Percentiles rank a stretch among this genome's conserved stretches.
Evolutionary conservation across 495 filamentous ascomycete genomes (phyloP).

Genomic region (Filosporella fistucella): DNA sequence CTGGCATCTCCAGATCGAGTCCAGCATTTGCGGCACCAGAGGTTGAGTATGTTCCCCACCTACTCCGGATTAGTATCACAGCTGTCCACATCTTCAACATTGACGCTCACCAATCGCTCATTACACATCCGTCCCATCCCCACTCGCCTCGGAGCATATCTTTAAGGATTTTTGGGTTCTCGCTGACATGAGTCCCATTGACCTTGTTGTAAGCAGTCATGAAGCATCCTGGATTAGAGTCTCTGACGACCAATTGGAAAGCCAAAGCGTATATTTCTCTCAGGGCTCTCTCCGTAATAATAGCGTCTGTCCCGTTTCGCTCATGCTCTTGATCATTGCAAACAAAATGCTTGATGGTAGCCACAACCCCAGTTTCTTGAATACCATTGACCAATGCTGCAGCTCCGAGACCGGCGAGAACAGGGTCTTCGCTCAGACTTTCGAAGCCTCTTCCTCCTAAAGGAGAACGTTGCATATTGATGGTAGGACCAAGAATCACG

Average conservation of each 20-base stretch:
- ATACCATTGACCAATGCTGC: conserved; percentile 64
- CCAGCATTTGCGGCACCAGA: conserved; percentile 64
- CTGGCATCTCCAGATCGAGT: conserved; percentile 73
- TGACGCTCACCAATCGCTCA: conserved; percentile 61
- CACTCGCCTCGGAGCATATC: conserved; percentile 66
- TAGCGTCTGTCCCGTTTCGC: conserved; percentile 61
- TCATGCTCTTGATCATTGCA: conserved; percentile 77
- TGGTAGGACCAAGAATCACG: conserved; percentile 69
- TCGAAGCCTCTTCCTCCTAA: conserved; percentile 78
- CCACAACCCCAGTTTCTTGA: conserved; percentile 64
- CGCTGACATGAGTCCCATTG: conserved; percentile 66
- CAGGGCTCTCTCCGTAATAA: conserved; percentile 64
- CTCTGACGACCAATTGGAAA: conserved; percentile 66
- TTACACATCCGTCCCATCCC: conserved; percentile 64
- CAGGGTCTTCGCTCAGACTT: conserved; percentile 68
- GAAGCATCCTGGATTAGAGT: conserved; percentile 57
- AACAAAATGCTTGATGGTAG: conserved; percentile 79
- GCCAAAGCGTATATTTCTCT: conserved; percentile 75
- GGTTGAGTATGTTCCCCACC: conserved; percentile 62
- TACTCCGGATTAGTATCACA: conserved; percentile 24
- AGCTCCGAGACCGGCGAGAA: conserved; percentile 63
- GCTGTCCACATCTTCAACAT: conserved; percentile 8
- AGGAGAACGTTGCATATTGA: conserved; percentile 72
- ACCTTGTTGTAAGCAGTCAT: conserved; percentile 78
- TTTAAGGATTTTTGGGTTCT: conserved; percentile 58